Percentiles rank a stretch among this genome's conserved stretches.
Evolutionary conservation across 2,329 filamentous ascomycete genomes (phyloP).

Genomic region (Lasiodiplodia sp.): DNA sequence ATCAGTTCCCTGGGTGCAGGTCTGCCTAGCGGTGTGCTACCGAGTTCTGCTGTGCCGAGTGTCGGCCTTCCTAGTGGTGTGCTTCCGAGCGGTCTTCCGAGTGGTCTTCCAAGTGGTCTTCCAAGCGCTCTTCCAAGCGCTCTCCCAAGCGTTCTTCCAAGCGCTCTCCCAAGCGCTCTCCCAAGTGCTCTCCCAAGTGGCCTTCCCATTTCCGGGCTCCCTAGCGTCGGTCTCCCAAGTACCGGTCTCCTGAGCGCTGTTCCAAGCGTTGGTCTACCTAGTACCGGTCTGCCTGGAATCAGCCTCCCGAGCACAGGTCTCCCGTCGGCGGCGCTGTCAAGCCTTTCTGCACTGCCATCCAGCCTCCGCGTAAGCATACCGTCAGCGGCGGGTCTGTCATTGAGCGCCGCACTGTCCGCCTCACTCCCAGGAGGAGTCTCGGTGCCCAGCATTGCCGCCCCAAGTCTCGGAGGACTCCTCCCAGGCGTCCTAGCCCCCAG

Average conservation of each 20-base stretch:
- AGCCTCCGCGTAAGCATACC: background rate
- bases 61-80: background rate
- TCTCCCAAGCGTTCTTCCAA: background rate
- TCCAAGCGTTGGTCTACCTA: no score
- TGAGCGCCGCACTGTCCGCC: background rate
- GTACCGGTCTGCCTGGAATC: no score
- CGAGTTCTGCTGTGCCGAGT: background rate
- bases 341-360: background rate
- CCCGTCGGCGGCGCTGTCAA: background rate
- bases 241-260: background rate
- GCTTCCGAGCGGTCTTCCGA: background rate
- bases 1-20: background rate
- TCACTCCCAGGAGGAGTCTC: background rate
- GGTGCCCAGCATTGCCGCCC: background rate
- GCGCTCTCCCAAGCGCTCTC: background rate
- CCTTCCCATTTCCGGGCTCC: background rate
- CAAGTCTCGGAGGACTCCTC: no score
- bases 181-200: background rate
- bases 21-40: background rate
- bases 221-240: background rate
- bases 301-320: background rate
- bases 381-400: background rate
- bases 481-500: no score
- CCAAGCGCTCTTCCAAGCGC: background rate
- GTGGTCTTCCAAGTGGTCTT: background rate